phyloP scores from a whole-genome alignment of 371 early-diverging fungal genomes.

The Furculomyces boomerangus region DNA sequence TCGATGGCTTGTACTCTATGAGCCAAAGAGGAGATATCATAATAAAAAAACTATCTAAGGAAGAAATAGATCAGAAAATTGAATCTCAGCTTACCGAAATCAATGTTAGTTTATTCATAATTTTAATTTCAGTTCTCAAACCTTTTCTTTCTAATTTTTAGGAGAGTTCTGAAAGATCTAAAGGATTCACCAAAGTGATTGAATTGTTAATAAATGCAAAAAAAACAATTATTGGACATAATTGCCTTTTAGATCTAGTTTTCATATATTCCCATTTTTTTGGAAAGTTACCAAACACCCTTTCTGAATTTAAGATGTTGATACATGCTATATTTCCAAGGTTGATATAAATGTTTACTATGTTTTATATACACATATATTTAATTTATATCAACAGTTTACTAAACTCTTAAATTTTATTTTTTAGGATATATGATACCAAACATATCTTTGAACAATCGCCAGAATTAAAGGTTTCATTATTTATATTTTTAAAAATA shows the following conservation, averaged over 20 bases:
- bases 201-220: neutral
- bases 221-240: neutral
- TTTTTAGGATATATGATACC: constrained; percentile 62
- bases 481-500: no score
- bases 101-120: neutral
- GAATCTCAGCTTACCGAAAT: neutral
- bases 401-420: constrained; percentile 22
- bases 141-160: neutral
- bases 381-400: constrained; percentile 41
- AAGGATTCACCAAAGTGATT: neutral
- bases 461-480: constrained; percentile 26
- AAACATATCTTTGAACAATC: constrained; percentile 48
- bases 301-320: constrained; percentile 14
- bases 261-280: neutral
- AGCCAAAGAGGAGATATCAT: neutral
- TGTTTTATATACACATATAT: constrained; percentile 55
- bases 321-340: constrained; percentile 50
- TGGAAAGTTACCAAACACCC: constrained; percentile 23
- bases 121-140: no score
- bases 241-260: neutral
- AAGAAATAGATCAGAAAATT: neutral
- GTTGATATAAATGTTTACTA: constrained; percentile 49
- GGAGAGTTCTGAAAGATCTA: neutral
- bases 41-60: constrained; percentile 3
- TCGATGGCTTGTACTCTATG: neutral